Evolutionary conservation across 2,329 filamentous ascomycete genomes (phyloP).

Genomic region (Elsinoe necatrix): DNA sequence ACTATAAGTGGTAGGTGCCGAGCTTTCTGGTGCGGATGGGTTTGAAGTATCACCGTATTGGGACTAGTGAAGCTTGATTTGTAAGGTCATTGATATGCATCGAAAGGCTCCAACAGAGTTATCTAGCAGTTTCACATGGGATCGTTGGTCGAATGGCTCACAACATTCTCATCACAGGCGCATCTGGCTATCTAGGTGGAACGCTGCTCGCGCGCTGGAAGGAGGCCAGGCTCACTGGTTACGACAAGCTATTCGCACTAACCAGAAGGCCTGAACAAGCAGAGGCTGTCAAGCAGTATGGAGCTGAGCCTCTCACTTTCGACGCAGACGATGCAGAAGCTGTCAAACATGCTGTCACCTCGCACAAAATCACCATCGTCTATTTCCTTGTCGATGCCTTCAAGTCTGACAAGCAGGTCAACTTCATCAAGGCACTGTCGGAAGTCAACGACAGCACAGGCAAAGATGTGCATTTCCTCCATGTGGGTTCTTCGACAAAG

Average conservation of each 20-base stretch:
- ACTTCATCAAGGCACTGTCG: conserved; percentile 41
- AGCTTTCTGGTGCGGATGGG: background rate
- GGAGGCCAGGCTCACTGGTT: conserved; percentile 32
- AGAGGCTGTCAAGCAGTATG: conserved; percentile 37
- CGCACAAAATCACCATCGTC: conserved; percentile 41
- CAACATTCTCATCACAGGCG: conserved; percentile 45
- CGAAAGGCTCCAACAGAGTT: background rate
- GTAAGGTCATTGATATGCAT: background rate
- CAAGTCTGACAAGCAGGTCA: conserved; percentile 26
- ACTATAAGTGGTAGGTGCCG: conserved; percentile 4
- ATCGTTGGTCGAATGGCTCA: conserved; percentile 23
- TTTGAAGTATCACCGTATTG: background rate
- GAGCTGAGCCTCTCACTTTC: conserved; percentile 36
- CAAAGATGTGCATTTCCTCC: conserved; percentile 42
- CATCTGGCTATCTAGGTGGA: conserved; percentile 47
- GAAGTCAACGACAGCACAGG: conserved; percentile 37
- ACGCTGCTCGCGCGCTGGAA: conserved; percentile 37
- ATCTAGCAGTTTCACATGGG: background rate
- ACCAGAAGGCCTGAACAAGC: conserved; percentile 42
- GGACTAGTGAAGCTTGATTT: conserved; percentile 5
- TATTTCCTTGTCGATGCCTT: conserved; percentile 42
- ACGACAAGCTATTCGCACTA: conserved; percentile 40
- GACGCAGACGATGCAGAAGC: conserved; percentile 32
- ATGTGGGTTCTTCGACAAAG: conserved; percentile 22
- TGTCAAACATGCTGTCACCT: conserved; percentile 33